Evolutionary conservation across 768 basidiomycete species (phyloP), one percentile per base, ranked within the genome.

Genomic region (Mrakia blollopis): DNA sequence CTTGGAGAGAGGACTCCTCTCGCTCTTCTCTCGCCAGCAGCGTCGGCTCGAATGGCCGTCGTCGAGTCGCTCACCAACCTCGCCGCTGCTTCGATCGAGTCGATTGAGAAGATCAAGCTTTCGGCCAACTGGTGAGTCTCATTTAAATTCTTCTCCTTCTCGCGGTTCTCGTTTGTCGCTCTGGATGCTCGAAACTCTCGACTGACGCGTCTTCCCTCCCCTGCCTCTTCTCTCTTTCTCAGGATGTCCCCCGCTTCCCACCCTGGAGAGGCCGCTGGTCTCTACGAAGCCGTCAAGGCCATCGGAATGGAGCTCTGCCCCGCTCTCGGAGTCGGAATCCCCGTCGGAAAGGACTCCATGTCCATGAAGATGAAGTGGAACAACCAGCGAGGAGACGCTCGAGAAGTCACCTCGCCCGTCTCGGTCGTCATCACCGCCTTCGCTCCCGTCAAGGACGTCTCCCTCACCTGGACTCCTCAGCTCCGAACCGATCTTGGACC

Each of bases 331-430:
- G 86, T 99, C 30, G 92, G 94, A 11, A 93, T 86, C 61, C 97
- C 97, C 0, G 97, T 99, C n/a, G 97, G 97, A 39, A 99, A 99
- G 85, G 97, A 99, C 83, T 98, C 95, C 18, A 98, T 99, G 97
- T 95, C 93, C 28, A 99, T 98, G 97, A 91, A 92, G 78, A 99
- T 98, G 95, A 91, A 90, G 81, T 99, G 97, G 91, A 85, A 83
- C 85, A 87, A 89, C 65, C 86, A 85, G 35, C 79, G 80, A 21
- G 84, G 84, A 28, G 88, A 89, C 79, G 85, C 89, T 81, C 90
- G 89, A 78, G 91, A 95, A 81, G 91, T 99, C 77, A 94, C 90
- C 74, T 87, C 97, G 7, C 97, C 97, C 14, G 83, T 97, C 63
- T 98, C 97, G 10, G 87, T 97, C 80, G 93, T 98, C 81, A 88